Base-by-base conservation (phyloP, 1,139 yeast species). In the Saccharomyces uvarum region DNA sequence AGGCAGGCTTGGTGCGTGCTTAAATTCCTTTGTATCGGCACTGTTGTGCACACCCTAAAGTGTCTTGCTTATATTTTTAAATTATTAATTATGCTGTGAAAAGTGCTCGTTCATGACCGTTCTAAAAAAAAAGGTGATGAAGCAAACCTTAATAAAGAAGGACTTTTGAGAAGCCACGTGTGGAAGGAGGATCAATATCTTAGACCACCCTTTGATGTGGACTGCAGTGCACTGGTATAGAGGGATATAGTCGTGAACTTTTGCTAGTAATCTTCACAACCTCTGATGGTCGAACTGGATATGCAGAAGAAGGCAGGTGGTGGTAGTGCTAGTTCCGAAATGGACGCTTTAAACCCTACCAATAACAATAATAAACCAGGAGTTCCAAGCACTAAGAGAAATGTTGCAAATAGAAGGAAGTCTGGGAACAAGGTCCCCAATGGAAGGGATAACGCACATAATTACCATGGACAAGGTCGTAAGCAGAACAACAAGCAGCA, bases 401-500 rank as follows among this genome's bases (percentile, higher is more conserved):
- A 38, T 38, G 21, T 21, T 5, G 24, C 16, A 4, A 38, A 4
- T 8, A 38, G 19, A 2, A 38, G 19, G 44, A 38, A 38, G n/a
- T 13, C 21, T 9, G 44, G 24, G 44, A 38, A 38, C n/a, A 38
- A 38, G 44, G 13, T 38, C n/a, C 19, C 44, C 11, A 16, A 16
- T 16, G 44, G 24, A 38, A 38, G 21, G 19, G 44, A 38, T 38
- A 19, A 38, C 11, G 24, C 44, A 16, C 44, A 49, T 11, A 16
- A n/a, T n/a, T 21, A 19, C 27, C 27, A 42, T n/a, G 16, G 44
- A 13, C 21, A 38, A n/a, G 11, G 29, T n/a, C 56, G 53, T 32
- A 47, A 52, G 19, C 53, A 53, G 14, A 54, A 48, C 28, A 54
- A 48, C 49, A 54, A 56, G 31, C 55, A 54, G 33, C 56, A 54